Evolutionary conservation across 805 yeast species (phyloP), one percentile per base, ranked within the genome.

Genomic region (Candida coleopterorum): DNA sequence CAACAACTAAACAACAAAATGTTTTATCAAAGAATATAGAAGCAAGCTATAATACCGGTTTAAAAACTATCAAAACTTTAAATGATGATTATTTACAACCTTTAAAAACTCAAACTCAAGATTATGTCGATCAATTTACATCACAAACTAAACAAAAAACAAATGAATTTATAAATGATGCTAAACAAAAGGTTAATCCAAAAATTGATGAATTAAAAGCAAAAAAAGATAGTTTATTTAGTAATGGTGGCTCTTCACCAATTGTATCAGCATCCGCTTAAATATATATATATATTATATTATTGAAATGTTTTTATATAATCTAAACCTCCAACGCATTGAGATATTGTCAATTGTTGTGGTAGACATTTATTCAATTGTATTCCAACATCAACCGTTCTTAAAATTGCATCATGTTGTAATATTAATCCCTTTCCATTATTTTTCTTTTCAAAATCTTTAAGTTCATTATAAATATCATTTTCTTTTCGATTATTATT

Each of bases 321-420:
- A 44, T 80, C 75, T 21, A 66, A 61, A 2, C 89, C 86, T 25
- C 75, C 77, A 14, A 74, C 86, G 55, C 94, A 86, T 53, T 82
- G 73, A 1, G 93, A 86, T 11, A 84, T 87, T 0, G 93, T 85
- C 55, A 81, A 43, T 53, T 86, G 95, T 29, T 74, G 67, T 8
- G 58, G 49, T 0, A 82, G 82, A 26, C 84, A 49, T 4, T 85
- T 62, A 4, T 70, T 67, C 10, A 85, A 68, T 24, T 76, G 74
- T 28, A 81, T 62, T 0, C 78, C 97, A 8, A 79, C 75, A 44
- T 79, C 68, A 4, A 85, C 90, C 0, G 95, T 85, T 25, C 64
- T 68, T 8, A 59, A 53, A 18, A 78, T 64, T 5, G 81, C 82
- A 59, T 90, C 98, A 55, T 90, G 97, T 49, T 89, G 97, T 37